Percentiles rank a stretch among this genome's conserved stretches.
Conservation (phyloP, 345 rosid genomes). For the Mercurialis annua region DNA sequence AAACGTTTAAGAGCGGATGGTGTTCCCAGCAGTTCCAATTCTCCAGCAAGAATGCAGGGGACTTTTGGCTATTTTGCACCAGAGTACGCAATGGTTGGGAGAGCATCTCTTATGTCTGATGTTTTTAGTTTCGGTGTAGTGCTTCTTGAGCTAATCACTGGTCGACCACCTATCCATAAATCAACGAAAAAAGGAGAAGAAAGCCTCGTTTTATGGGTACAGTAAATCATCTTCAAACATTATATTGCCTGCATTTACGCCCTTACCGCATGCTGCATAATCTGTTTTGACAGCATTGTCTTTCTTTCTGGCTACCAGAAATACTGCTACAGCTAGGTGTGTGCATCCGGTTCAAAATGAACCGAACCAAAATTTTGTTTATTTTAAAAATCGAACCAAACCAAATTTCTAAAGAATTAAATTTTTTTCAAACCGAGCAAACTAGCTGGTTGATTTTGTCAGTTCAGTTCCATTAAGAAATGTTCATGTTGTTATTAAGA, state of each 20-base stretch:
- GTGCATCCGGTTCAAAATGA: no score
- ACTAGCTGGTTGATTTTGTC: no score
- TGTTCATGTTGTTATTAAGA: background rate
- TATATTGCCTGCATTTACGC: background rate
- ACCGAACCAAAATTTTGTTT: no score
- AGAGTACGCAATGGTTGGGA: slow-evolving; percentile 90
- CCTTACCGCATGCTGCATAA: background rate
- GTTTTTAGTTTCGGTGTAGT: slow-evolving; percentile 99
- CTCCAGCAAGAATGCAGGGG: slow-evolving; percentile 94
- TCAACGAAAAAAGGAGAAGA: slow-evolving; percentile 70
- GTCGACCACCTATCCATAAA: slow-evolving; percentile 76
- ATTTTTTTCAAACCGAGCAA: no score
- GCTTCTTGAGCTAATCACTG: slow-evolving; percentile 89
- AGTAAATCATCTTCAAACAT: slow-evolving; percentile 8
- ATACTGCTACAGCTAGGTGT: background rate
- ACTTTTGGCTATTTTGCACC: slow-evolving; percentile 98
- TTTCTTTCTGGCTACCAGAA: background rate
- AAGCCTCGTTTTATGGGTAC: slow-evolving; percentile 96
- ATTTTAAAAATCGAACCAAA: no score
- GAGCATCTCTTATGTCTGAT: slow-evolving; percentile 92
- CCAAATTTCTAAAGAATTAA: no score
- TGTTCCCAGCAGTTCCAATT: slow-evolving; percentile 70
- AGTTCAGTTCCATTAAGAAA: background rate
- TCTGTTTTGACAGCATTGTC: background rate
- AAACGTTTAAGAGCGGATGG: slow-evolving; percentile 81